Evolutionary conservation across 129 eudicot species (phyloP).

Genomic region (Tagetes patula): DNA sequence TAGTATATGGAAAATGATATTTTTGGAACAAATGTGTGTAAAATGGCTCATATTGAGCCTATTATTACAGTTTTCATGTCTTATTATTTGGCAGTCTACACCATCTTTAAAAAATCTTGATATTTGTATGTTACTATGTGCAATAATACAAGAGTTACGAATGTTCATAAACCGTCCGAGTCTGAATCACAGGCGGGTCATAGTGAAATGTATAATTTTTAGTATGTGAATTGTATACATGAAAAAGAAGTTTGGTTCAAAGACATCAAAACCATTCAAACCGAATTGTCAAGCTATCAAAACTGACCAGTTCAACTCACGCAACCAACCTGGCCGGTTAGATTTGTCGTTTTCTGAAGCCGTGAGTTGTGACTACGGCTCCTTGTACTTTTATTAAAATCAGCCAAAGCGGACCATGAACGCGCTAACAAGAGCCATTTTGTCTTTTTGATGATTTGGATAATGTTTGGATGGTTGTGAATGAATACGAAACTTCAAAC

Average conservation of each 20-base stretch:
- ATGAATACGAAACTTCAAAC: conserved; percentile 8
- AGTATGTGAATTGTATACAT: too few species aligned
- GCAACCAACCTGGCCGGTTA: background rate
- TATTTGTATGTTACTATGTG: conserved; percentile 21
- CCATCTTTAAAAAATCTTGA: background rate
- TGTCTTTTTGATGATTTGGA: conserved; percentile 18
- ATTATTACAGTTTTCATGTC: conserved; percentile 16
- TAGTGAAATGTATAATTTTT: too few species aligned
- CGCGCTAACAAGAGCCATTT: background rate
- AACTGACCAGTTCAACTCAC: background rate
- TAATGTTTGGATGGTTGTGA: conserved; percentile 40
- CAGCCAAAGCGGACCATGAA: background rate
- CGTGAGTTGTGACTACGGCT: background rate
- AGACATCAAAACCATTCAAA: background rate
- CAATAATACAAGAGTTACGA: conserved; percentile 9
- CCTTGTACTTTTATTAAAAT: background rate
- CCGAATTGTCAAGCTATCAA: background rate
- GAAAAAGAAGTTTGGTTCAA: background rate
- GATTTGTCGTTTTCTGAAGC: background rate
- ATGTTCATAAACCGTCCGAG: too few species aligned
- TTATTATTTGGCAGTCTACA: background rate
- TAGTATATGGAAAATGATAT: conserved; percentile 1
- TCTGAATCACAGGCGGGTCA: too few species aligned
- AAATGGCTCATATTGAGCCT: conserved; percentile 3
- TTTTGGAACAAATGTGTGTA: conserved; percentile 20